Base-by-base conservation (phyloP, 331 rosid species). In the Quercus lobata region DNA sequence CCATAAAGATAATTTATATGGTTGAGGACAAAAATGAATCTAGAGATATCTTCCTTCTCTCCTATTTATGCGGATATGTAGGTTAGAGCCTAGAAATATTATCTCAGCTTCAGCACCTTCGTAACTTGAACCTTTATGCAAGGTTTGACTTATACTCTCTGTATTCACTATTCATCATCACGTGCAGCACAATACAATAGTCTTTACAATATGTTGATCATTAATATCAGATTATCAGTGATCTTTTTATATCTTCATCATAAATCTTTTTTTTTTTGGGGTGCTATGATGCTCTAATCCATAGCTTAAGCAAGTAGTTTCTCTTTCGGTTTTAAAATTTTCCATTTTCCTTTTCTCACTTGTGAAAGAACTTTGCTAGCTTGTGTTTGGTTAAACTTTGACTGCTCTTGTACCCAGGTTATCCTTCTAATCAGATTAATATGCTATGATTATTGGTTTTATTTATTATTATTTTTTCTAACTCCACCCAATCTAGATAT, bases 101-200 rank as follows among this genome's bases (percentile, higher is more conserved):
- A 29, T 55, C 72, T 56, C 69, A 30, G 52, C 32, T 63, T 46
- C 70, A 17, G 46, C 66, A 30, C 25, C 73, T 11, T 81, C 78
- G 24, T 62, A 17, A 49, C 73, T 18, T 8, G 52, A 24, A 79
- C 24, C 76, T 76, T 4, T 16, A 27, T 27, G 30, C 2, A 71
- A 84, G 87, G 85, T 82, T 77, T 60, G 56, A 27, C 76, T 72
- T 60, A n/a, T 25, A 24, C 44, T 62, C 12, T 6, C 37, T 25
- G 77, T 2, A 11, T 12, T 80, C 46, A 41, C 32, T 46, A 6
- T 15, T 16, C 24, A 7, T 24, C 30, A 46, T n/a, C 63, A 16
- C 10, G 15, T 72, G 62, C 56, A 71, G 7, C 58, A 22, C 63
- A 74, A 57, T 21, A 69, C 37, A 74, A 46, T 69, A 66, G 78